Conservation (phyloP, 1,284 basidiomycete genomes). For the Somion occarium region DNA sequence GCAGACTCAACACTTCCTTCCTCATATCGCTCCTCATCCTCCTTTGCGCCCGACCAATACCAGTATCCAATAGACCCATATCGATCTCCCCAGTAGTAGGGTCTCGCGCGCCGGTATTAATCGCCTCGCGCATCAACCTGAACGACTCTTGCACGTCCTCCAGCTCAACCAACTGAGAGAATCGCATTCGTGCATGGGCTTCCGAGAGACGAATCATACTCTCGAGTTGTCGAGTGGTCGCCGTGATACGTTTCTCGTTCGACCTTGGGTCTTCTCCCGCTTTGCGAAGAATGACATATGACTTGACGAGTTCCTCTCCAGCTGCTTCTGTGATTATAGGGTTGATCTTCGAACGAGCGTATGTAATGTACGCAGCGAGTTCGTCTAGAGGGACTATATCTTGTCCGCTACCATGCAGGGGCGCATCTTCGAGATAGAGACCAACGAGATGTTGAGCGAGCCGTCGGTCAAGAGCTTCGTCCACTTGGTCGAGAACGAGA, state of each 20-base stretch:
- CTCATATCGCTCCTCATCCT: conserved; percentile 82
- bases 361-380: conserved; percentile 93
- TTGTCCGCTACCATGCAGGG: conserved; percentile 51
- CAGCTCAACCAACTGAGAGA: conserved; percentile 80
- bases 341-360: conserved; percentile 84
- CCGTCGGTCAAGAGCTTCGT: conserved; percentile 85
- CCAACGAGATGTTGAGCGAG: conserved; percentile 93
- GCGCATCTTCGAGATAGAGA: conserved; percentile 90
- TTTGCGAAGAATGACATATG: conserved; percentile 93
- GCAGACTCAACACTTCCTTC: conserved; percentile 66
- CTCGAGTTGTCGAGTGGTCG: conserved; percentile 96
- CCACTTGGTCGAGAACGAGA: conserved; percentile 92
- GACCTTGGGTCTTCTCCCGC: conserved; percentile 86
- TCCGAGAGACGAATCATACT: conserved; percentile 98
- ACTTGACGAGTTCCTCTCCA: conserved; percentile 77
- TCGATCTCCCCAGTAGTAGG: conserved; percentile 95
- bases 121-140: conserved; percentile 92
- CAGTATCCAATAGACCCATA: conserved; percentile 93
- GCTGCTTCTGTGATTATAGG: conserved; percentile 90
- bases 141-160: conserved; percentile 89
- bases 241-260: conserved; percentile 92
- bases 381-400: conserved; percentile 87
- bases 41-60: conserved; percentile 82
- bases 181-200: conserved; percentile 94
- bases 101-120: conserved; percentile 92